Conservation (phyloP, 208 protist genomes). For the Phytomonas francai region DNA sequence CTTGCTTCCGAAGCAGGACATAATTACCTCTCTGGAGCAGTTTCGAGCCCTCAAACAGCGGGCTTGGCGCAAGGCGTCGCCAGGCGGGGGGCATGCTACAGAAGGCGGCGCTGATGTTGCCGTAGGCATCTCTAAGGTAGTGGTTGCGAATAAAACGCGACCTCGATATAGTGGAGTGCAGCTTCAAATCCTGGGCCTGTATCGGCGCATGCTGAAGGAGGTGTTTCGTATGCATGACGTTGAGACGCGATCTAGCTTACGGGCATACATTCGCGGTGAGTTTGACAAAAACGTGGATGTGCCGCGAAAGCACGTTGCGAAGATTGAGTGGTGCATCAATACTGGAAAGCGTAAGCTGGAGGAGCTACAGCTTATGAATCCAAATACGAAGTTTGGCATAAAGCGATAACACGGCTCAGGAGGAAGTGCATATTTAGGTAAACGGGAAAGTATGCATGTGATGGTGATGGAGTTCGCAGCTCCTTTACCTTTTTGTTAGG, state of each 20-base stretch:
- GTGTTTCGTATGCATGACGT: conserved; percentile 44
- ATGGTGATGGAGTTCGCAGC: not conserved
- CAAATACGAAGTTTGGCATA: conserved; percentile 50
- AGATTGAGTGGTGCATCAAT: conserved; percentile 82
- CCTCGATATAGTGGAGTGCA: conserved; percentile 73
- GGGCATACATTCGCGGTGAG: conserved; percentile 56
- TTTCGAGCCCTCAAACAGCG: not conserved
- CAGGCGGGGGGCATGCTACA: not conserved
- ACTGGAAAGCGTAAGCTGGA: conserved; percentile 75
- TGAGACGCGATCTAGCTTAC: conserved; percentile 36
- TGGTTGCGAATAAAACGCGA: not conserved
- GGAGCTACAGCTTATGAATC: conserved; percentile 62
- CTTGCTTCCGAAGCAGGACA: not conserved
- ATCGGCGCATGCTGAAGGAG: conserved; percentile 60
- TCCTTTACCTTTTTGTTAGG: not conserved
- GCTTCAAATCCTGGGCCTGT: conserved; percentile 58
- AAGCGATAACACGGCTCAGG: not conserved
- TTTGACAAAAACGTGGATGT: conserved; percentile 59
- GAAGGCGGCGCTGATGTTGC: not conserved
- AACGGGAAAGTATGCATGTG: not conserved
- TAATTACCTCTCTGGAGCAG: not conserved
- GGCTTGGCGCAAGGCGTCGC: not conserved
- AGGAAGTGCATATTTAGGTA: not conserved
- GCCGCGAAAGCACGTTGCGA: conserved; percentile 52
- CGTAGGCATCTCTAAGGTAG: not conserved